These are phyloP conservation scores for Elongisporangium senticosum DNA, from an alignment of 352 stramenopile genomes.

Conservation along the genomic window DNA sequence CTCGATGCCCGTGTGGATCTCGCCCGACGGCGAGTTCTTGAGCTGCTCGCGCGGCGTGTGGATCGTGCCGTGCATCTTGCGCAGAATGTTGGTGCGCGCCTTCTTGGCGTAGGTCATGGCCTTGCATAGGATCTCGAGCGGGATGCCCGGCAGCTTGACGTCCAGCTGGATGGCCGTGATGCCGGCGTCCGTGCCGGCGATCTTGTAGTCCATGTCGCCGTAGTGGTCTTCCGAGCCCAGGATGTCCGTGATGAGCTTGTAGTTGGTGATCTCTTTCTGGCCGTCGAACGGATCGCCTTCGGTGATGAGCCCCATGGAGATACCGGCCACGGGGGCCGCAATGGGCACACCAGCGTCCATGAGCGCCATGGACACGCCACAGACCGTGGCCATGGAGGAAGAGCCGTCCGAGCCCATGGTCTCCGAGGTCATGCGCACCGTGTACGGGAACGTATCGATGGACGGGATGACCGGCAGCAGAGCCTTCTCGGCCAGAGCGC, in stretches of 20 bases:
- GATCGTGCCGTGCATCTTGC: slow-evolving; percentile 80
- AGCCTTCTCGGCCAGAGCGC: slow-evolving; percentile 95
- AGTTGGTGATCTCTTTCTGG: slow-evolving; percentile 62
- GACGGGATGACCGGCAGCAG: slow-evolving; percentile 90
- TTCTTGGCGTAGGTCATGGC: slow-evolving; percentile 82
- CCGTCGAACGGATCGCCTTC: slow-evolving; percentile 61
- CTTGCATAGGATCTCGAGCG: slow-evolving; percentile 77
- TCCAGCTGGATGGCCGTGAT: slow-evolving; percentile 97
- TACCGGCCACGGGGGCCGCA: slow-evolving; percentile 90
- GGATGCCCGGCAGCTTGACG: slow-evolving; percentile 91
- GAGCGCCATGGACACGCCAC: slow-evolving; percentile 93
- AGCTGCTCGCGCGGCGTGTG: slow-evolving; percentile 45
- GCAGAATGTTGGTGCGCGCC: slow-evolving; percentile 73
- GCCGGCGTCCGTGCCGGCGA: slow-evolving; percentile 84
- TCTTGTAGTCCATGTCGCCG: slow-evolving; percentile 99
- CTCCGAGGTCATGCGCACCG: slow-evolving; percentile 95
- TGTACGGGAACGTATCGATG: slow-evolving; percentile 94
- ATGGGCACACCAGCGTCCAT: slow-evolving; percentile 97
- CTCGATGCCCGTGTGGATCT: slow-evolving; percentile 48
- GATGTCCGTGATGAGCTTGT: slow-evolving; percentile 96
- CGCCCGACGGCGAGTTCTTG: slow-evolving; percentile 35
- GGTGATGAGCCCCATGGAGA: slow-evolving; percentile 92
- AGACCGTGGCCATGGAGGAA: slow-evolving; percentile 96
- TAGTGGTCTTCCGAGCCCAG: slow-evolving; percentile 96
- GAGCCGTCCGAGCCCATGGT: slow-evolving; percentile 94